These are phyloP conservation scores for Tothia fuscella DNA, from an alignment of 2,329 filamentous ascomycete species.

Conservation along the genomic window DNA sequence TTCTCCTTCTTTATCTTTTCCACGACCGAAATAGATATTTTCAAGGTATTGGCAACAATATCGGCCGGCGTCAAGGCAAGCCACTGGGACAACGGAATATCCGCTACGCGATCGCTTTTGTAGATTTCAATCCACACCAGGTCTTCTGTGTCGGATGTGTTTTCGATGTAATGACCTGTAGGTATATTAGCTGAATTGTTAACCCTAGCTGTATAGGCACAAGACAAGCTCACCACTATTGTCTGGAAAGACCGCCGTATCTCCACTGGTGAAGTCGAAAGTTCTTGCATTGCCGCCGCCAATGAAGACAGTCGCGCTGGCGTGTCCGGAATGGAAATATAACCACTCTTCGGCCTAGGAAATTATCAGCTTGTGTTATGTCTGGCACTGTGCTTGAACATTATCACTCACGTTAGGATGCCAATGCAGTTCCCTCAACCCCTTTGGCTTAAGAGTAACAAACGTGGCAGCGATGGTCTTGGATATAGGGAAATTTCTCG, in stretches of 20 bases:
- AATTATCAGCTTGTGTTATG: neutral
- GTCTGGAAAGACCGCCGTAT: constrained; percentile 56
- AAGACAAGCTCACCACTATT: constrained; percentile 39
- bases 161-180: constrained; percentile 54
- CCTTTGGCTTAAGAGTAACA: constrained; percentile 51
- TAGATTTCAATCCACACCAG: constrained; percentile 59
- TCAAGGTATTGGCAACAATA: constrained; percentile 48
- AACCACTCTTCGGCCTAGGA: constrained; percentile 55
- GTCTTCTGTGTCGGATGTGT: constrained; percentile 50
- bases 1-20: constrained; percentile 51
- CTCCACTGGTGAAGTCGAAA: constrained; percentile 55
- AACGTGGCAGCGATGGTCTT: constrained; percentile 55
- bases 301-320: constrained; percentile 52
- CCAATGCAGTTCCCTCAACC: constrained; percentile 56
- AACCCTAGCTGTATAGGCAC: constrained; percentile 1
- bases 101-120: constrained; percentile 53
- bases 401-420: constrained; percentile 47
- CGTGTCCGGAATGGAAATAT: constrained; percentile 54
- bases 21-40: constrained; percentile 45
- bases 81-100: constrained; percentile 58
- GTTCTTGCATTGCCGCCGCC: constrained; percentile 49
- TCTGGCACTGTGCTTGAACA: constrained; percentile 4
- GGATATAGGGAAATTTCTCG: constrained; percentile 52
- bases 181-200: neutral
- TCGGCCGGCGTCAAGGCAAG: constrained; percentile 53